Percentiles rank a stretch among this genome's conserved stretches.
phyloP scores from a whole-genome alignment of 108 stramenopile species.

The Asterionellopsis glacialis region DNA sequence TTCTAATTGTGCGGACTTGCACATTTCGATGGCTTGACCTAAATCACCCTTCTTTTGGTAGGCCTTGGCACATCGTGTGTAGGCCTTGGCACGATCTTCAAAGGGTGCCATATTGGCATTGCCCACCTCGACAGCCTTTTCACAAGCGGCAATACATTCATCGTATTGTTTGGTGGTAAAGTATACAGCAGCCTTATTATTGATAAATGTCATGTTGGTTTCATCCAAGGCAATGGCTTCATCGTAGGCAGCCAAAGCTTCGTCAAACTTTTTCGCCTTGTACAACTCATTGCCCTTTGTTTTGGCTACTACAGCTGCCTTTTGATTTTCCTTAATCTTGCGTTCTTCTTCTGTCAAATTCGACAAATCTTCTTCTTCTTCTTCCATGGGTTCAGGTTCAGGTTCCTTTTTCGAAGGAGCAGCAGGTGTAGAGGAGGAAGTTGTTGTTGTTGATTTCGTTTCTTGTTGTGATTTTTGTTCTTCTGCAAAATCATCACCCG shows the following conservation, averaged over 20 bases:
- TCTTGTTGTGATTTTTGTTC: constrained; percentile 26
- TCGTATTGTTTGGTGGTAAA: constrained; percentile 92
- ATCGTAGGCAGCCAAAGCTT: constrained; percentile 94
- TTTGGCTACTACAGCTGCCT: constrained; percentile 76
- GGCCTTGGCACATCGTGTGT: constrained; percentile 89
- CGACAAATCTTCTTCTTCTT: constrained; percentile 72
- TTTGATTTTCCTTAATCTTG: constrained; percentile 76
- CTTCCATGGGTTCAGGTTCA: constrained; percentile 51
- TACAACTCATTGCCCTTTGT: constrained; percentile 90
- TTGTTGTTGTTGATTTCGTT: neutral
- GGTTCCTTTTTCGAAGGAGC: constrained; percentile 20
- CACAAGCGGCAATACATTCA: constrained; percentile 77
- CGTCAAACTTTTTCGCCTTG: constrained; percentile 92
- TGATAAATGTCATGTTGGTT: constrained; percentile 91
- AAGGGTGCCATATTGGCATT: constrained; percentile 86
- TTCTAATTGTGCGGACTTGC: constrained; percentile 85
- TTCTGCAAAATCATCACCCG: constrained; percentile 26
- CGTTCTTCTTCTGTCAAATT: constrained; percentile 75
- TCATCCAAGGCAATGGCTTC: constrained; percentile 95
- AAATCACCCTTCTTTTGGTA: constrained; percentile 89
- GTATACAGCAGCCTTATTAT: constrained; percentile 97
- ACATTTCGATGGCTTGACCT: constrained; percentile 86
- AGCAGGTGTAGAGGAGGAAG: constrained; percentile 1
- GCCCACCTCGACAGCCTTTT: constrained; percentile 88
- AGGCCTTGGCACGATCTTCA: constrained; percentile 93